Percentiles rank a stretch among this genome's conserved stretches.
Evolutionary conservation across 2,329 filamentous ascomycete genomes (phyloP).

Genomic region (Rhytidhysteron rufulum): DNA sequence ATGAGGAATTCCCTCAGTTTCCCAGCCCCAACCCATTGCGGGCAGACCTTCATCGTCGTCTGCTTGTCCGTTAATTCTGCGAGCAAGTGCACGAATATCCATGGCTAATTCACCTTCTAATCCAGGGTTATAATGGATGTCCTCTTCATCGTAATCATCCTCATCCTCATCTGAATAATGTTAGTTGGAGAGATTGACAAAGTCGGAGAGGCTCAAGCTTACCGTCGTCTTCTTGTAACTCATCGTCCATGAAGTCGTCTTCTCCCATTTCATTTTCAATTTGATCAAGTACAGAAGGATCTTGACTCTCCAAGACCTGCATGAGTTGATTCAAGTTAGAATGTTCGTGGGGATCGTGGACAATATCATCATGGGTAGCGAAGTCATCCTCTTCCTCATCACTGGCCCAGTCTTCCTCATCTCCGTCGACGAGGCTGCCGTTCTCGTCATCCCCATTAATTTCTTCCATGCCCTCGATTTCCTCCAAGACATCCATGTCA

Average conservation of each 20-base stretch:
- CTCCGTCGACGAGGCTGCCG: constrained; percentile 39
- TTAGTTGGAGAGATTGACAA: not conserved
- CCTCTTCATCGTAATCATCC: constrained; percentile 68
- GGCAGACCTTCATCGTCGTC: constrained; percentile 42
- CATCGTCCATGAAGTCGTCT: constrained; percentile 54
- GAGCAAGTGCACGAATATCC: too few species aligned
- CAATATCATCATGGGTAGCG: constrained; percentile 44
- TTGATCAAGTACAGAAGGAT: constrained; percentile 34
- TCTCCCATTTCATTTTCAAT: constrained; percentile 43
- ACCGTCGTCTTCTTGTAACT: constrained; percentile 57
- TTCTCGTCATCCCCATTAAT: constrained; percentile 47
- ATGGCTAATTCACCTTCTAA: constrained; percentile 38
- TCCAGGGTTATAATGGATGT: constrained; percentile 55
- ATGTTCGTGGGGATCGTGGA: constrained; percentile 52
- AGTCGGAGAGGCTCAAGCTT: too few species aligned
- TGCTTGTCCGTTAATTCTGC: too few species aligned
- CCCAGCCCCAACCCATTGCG: constrained; percentile 48
- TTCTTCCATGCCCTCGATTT: constrained; percentile 39
- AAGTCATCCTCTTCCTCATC: constrained; percentile 48
- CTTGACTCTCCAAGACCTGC: constrained; percentile 32
- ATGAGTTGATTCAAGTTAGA: constrained; percentile 22
- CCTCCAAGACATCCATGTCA: constrained; percentile 44
- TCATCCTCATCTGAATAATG: constrained; percentile 47
- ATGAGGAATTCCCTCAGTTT: constrained; percentile 40
- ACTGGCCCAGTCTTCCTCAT: constrained; percentile 35